These are phyloP conservation scores for Pistacia atlantica DNA, from an alignment of 345 rosid species.

Conservation along the genomic window DNA sequence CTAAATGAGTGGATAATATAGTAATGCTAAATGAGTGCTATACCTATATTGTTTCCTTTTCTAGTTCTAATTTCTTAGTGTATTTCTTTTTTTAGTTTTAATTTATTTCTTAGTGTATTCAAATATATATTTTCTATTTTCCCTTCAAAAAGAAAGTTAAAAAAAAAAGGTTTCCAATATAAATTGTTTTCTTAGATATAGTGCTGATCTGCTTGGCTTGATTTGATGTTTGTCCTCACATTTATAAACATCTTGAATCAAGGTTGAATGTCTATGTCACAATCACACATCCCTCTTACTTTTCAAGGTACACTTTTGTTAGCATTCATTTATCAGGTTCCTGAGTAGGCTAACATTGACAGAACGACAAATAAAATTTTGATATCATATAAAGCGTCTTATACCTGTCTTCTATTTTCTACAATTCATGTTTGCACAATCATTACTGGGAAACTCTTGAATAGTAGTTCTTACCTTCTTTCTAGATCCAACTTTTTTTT, in stretches of 20 bases:
- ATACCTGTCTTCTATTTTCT: background rate
- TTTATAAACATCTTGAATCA: background rate
- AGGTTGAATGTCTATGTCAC: background rate
- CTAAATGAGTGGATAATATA: too few species aligned
- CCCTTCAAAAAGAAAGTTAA: too few species aligned
- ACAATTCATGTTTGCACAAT: background rate
- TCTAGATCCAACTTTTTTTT: background rate
- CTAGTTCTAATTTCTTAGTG: too few species aligned
- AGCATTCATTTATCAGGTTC: background rate
- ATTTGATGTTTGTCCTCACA: background rate
- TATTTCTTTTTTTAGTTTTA: too few species aligned
- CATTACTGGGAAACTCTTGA: background rate
- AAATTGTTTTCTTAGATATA: background rate
- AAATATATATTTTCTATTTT: too few species aligned
- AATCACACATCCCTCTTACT: background rate
- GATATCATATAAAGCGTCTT: background rate
- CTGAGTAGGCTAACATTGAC: background rate
- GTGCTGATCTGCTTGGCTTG: background rate
- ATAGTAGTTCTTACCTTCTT: background rate
- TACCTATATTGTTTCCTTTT: too few species aligned
- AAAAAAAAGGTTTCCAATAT: background rate
- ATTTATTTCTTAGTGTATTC: background rate
- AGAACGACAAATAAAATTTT: background rate
- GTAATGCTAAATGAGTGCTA: too few species aligned
- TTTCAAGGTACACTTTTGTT: background rate